Percentiles rank a stretch among this genome's conserved stretches.
Conservation (phyloP, 2,329 filamentous ascomycete genomes). For the Raffaelea arxii region DNA sequence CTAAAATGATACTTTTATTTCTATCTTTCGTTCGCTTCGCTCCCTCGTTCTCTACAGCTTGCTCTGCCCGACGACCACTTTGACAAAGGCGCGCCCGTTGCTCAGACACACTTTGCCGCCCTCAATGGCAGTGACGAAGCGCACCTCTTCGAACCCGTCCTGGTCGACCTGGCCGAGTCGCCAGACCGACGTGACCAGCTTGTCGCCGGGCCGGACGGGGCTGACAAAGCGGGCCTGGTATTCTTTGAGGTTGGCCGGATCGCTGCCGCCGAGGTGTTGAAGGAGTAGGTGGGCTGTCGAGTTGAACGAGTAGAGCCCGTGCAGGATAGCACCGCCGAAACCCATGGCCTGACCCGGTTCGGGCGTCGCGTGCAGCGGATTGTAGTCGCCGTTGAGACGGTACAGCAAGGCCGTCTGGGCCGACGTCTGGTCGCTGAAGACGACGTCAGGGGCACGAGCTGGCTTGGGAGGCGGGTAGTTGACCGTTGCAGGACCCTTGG, state of each 20-base stretch:
- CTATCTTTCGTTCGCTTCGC: background rate
- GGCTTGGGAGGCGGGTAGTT: conserved; percentile 68
- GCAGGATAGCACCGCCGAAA: conserved; percentile 80
- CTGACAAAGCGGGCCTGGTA: conserved; percentile 84
- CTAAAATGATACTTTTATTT: background rate
- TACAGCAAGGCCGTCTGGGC: conserved; percentile 67
- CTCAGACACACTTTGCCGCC: conserved; percentile 77
- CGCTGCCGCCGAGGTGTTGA: conserved; percentile 61
- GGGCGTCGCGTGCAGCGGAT: conserved; percentile 80
- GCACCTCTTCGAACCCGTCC: conserved; percentile 71
- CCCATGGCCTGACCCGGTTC: conserved; percentile 84
- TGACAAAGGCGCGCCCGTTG: conserved; percentile 76
- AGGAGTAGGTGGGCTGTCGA: conserved; percentile 64
- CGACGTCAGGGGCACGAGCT: conserved; percentile 59
- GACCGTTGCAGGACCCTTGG: conserved; percentile 73
- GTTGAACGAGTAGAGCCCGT: conserved; percentile 86
- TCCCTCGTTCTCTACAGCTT: conserved; percentile 42
- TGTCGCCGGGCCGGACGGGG: conserved; percentile 75
- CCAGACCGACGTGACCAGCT: conserved; percentile 75
- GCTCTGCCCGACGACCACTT: conserved; percentile 47
- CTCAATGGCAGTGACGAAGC: conserved; percentile 69
- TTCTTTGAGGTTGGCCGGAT: conserved; percentile 74
- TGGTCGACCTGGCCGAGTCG: conserved; percentile 70
- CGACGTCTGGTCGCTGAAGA: conserved; percentile 61
- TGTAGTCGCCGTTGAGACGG: conserved; percentile 87